Base-by-base conservation (phyloP, 2,329 filamentous ascomycete genomes). In the Fusarium aywerte region DNA sequence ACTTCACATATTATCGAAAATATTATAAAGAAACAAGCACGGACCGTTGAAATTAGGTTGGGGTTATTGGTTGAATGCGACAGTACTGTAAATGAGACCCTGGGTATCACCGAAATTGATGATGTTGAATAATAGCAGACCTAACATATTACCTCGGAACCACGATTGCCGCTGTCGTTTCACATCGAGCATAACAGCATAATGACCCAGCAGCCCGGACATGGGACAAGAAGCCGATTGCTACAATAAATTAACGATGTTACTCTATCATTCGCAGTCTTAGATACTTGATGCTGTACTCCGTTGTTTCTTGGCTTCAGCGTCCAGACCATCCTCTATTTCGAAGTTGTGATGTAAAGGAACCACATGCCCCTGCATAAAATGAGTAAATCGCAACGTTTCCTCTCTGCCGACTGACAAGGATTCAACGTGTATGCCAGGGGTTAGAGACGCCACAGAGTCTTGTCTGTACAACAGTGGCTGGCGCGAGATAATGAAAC, bases 361-460 rank as follows among this genome's bases (percentile, higher is more conserved):
- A n/a, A 25, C 57, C 53, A 55, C 57, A 42, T 57, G 50, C 66
- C 62, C 66, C 66, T 69, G 66, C 66, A 69, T 69, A 35, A 69
- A 52, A 69, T 64, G 51, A 69, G 40, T 48, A 53, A 25, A 61
- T 62, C 42, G 36, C 42, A 51, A 44, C 42, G 35, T 50, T 39
- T 47, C 47, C 65, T 47, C 42, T 48, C 40, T 29, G 48, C 61
- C 15, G 18, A 42, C 21, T 36, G 40, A 54, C 65, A 52, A 42
- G 48, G 56, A 61, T 42, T 21, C 40, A 68, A 65, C 54, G 64
- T 67, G 65, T 53, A 59, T 25, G 10, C 55, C 40, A 57, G 54
- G 65, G 64, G 33, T 43, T 23, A 50, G 21, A 48, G 48, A 36
- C 65, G 65, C 60, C 60, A 68, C 60, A 50, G 31, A 36, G 25